These are phyloP conservation scores for Fusarium lateritium DNA, from an alignment of 2,329 filamentous ascomycete species.

Conservation along the genomic window DNA sequence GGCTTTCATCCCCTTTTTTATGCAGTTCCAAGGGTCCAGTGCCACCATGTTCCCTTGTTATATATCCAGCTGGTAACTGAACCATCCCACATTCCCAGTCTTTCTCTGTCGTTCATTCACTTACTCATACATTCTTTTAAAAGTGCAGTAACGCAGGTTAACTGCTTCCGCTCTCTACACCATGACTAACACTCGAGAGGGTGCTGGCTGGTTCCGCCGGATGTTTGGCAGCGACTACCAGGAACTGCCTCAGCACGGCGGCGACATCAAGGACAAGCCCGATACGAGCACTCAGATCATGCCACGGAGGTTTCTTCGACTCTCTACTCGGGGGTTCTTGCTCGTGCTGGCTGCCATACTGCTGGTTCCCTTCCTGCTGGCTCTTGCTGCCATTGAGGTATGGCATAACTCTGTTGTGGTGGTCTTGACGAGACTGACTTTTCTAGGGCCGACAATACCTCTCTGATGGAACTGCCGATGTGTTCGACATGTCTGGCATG, in stretches of 20 bases:
- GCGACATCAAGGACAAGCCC: slow-evolving; percentile 21
- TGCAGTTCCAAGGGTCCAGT: not conserved
- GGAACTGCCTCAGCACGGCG: slow-evolving; percentile 20
- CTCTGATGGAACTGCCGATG: slow-evolving; percentile 29
- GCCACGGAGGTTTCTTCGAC: slow-evolving; percentile 15
- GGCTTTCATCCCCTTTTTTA: slow-evolving; percentile 22
- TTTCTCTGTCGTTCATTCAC: slow-evolving; percentile 5
- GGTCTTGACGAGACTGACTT: not conserved
- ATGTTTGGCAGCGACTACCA: slow-evolving; percentile 30
- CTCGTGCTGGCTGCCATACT: slow-evolving; percentile 15
- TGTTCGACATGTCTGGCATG: slow-evolving; percentile 18
- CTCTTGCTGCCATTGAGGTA: slow-evolving; percentile 30
- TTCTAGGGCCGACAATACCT: slow-evolving; percentile 25
- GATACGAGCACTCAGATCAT: slow-evolving; percentile 12
- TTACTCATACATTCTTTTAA: slow-evolving; percentile 12
- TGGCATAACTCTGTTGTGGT: not conserved
- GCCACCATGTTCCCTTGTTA: not conserved
- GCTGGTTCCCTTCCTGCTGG: slow-evolving; percentile 18
- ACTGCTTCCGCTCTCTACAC: slow-evolving; percentile 17
- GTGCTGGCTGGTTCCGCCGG: slow-evolving; percentile 23
- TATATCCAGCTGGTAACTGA: slow-evolving; percentile 12
- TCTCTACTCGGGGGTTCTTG: slow-evolving; percentile 10
- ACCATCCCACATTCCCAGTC: not conserved
- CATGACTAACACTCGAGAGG: slow-evolving; percentile 8
- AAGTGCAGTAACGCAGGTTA: slow-evolving; percentile 1